A percentile compares a stretch with the other conserved stretches of the same genome.
These are phyloP conservation scores for Nakataea oryzae DNA, from an alignment of 2,329 filamentous ascomycete species.

Conservation along the genomic window DNA sequence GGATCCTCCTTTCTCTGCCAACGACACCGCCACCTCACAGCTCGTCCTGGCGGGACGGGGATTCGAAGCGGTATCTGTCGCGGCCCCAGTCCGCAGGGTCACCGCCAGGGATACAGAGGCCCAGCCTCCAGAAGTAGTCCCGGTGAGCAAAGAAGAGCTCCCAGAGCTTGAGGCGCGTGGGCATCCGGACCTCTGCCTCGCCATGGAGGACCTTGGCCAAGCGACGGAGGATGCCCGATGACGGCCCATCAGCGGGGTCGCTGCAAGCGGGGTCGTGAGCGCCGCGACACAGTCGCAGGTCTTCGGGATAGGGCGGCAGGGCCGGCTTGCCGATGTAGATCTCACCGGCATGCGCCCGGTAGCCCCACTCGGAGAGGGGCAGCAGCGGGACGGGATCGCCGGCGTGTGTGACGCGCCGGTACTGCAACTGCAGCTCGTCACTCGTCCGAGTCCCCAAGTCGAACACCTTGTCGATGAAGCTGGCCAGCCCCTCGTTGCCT, in stretches of 20 bases:
- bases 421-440: slow-evolving; percentile 23
- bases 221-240: slow-evolving; percentile 17
- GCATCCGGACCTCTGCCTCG: slow-evolving; percentile 29
- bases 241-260: slow-evolving; percentile 33
- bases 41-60: slow-evolving; percentile 20
- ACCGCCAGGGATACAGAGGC: slow-evolving; percentile 76
- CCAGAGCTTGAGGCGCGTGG: slow-evolving; percentile 64
- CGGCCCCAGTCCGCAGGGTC: slow-evolving; percentile 59
- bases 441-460: slow-evolving; percentile 22
- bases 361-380: slow-evolving; percentile 82
- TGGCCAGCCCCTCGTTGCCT: slow-evolving; percentile 45
- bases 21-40: slow-evolving; percentile 17
- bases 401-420: slow-evolving; percentile 73
- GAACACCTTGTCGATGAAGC: slow-evolving; percentile 45
- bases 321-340: slow-evolving; percentile 68
- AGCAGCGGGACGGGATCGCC: slow-evolving; percentile 84
- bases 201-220: slow-evolving; percentile 6
- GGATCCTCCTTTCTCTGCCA: neutral
- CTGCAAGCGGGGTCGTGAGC: slow-evolving; percentile 64
- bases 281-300: slow-evolving; percentile 64
- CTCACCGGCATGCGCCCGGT: slow-evolving; percentile 74
- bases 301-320: slow-evolving; percentile 55
- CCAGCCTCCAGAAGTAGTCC: slow-evolving; percentile 93
- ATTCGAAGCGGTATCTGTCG: slow-evolving; percentile 31
- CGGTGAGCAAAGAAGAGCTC: slow-evolving; percentile 86